Base-by-base conservation (phyloP, 164 flowering plant species). In the Taxillus chinensis region DNA sequence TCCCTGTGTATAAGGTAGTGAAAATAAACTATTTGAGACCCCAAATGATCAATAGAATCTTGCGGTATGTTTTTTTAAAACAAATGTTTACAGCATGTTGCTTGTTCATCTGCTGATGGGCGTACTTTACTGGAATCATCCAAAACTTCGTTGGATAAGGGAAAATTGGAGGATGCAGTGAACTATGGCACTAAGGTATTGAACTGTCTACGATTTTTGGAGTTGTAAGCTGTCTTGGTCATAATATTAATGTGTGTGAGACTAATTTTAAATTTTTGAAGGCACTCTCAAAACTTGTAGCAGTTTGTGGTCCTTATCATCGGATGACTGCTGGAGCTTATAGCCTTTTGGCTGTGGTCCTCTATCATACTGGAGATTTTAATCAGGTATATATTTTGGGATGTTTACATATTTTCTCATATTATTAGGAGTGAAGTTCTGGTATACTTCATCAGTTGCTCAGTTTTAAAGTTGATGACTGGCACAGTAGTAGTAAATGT, bases 291-390 rank as follows among this genome's bases (percentile, higher is more conserved):
- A 92, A 89, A 71, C 91, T 92, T 62, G 83, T 85, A 43, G 80
- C 87, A 6, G 96, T 92, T 0, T 92, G 98, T 78, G 95, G 98
- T 59, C 96, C 98, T 62, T 89, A 86, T 69, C 95, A 92, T 76
- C 87, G 95, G 75, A 89, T 92, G 96, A 92, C 98, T 41, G 96
- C 98, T 4, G 96, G 96, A 64, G 98, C 98, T 58, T 89, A 92
- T 69, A 92, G 98, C 75, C 95, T 92, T 70, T 70, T 92, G 75
- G 98, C 96, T 68, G 98, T 92, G n/a, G 98, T 92, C 52, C 85
- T 92, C 45, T 92, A 92, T 72, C 96, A 89, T 66, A 89, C 96
- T 12, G 98, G 98, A 27, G 98, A 92, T 64, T 92, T 92, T 72
- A 92, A 89, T 75, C 98, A 92, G 95, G 98, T 89, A 71, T 39